Base-by-base conservation (phyloP, 768 basidiomycete genomes). In the Lactarius indigo region DNA sequence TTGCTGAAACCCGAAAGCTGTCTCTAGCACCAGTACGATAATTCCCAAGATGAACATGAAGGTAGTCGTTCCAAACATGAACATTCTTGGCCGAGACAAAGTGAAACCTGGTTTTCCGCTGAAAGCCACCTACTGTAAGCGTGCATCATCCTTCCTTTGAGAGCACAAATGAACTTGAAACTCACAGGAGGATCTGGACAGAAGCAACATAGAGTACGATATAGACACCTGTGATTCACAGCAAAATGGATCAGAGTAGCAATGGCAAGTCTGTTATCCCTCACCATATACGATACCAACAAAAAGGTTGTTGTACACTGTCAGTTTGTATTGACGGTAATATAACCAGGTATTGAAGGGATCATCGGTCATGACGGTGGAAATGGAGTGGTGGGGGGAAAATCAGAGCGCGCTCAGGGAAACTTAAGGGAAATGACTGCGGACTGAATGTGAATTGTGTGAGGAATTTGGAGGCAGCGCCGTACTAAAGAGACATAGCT, bases 161-260 rank as follows among this genome's bases (percentile, higher is more conserved):
- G 28, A n/a, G 26, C 6, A 54, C 44, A 13, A 28, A 33, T 7
- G 31, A 33, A 33, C 7, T n/a, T n/a, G n/a, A n/a, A n/a, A n/a
- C 64, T 60, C 33, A 60, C 64, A 65, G 59, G 41, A 65, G 64
- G n/a, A 65, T 60, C 31, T 59, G 41, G 41, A 55, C 54, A 4
- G 59, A 65, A 17, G 44, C 31, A 35, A 37, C 52, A n/a, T 65
- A 65, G 30, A 60, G 23, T 35, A 60, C 15, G 23, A 56, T 23
- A 35, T 60, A 64, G 10, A 56, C 37, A 15, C 64, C 64, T 60
- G 23, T 23, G 33, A 44, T 44, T 13, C 7, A 26, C 33, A 28
- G 33, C 17, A 23, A 18, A 57, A 4, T 33, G 23, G 15, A 1
- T 18, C 33, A 60, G 41, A 23, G 18, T 18, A 23, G 28, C 2